A percentile compares a stretch with the other conserved stretches of the same genome.
phyloP scores from a whole-genome alignment of 257 asterid species.

The Solanum habrochaites region DNA sequence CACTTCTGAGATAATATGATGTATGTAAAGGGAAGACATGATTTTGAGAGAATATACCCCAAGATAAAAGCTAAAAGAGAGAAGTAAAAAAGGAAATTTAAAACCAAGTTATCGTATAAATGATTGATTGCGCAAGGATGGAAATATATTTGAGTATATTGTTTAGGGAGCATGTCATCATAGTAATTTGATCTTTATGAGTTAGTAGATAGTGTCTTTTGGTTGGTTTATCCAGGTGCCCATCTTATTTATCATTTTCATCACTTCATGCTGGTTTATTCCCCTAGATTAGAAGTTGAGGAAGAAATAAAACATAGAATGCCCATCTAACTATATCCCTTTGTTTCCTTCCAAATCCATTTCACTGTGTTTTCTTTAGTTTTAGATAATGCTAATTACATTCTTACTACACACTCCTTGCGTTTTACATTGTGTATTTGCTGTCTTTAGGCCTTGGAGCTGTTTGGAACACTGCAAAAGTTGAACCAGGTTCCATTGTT shows the following conservation, averaged over 20 bases:
- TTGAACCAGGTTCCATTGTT: conserved; percentile 88
- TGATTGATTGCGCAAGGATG: background rate
- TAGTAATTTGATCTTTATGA: background rate
- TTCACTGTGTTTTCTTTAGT: background rate
- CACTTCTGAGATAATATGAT: background rate
- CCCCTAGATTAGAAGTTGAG: background rate
- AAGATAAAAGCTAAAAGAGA: background rate
- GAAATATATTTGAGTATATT: background rate
- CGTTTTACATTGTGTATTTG: background rate
- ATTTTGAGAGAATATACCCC: background rate
- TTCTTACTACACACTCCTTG: background rate
- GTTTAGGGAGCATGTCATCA: background rate
- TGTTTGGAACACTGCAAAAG: conserved; percentile 98
- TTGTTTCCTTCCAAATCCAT: background rate
- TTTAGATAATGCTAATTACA: background rate
- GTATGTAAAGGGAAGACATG: background rate
- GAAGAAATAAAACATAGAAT: background rate
- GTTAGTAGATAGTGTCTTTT: background rate
- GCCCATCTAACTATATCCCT: background rate
- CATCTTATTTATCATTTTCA: background rate
- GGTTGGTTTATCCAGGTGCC: background rate
- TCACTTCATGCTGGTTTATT: background rate
- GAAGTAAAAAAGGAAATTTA: background rate
- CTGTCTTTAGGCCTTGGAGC: conserved; percentile 84
- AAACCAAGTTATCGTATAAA: background rate